Base-by-base conservation (phyloP, 1,284 basidiomycete genomes). In the Stygiomarasmius scandens region DNA sequence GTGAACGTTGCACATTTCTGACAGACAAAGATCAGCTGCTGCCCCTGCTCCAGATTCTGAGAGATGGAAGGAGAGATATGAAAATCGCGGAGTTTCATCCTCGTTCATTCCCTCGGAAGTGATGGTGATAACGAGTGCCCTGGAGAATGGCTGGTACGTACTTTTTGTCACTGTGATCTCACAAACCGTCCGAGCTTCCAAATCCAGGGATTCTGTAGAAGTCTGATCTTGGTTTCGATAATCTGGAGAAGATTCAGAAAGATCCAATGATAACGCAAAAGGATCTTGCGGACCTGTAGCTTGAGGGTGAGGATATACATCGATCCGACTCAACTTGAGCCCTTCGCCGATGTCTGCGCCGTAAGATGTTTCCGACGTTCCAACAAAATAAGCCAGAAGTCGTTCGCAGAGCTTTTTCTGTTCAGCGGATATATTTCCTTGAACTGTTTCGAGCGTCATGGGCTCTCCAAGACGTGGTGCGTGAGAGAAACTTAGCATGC, bases 1-100 rank as follows among this genome's bases (percentile, higher is more conserved):
- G 55, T 73, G 72, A 11, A 74, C 59, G 51, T 80, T 78, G 60
- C 75, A 75, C 77, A 80, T 78, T 58, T 78, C 77, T 78, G 47
- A 49, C 47, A 44, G 25, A 10, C 8, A 14, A 34, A 34, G 32
- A 14, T 34, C 32, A 34, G 32, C 32, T 34, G 32, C 14, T 8
- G 8, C 14, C 32, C 8, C 8, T 14, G 32, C 8, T 8, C 8
- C 8, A 34, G 32, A 8, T 41, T 5, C 8, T 12, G n/a, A 12
- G 16, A 41, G 38, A 41, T 19, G 14, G 14, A 41, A 19, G 16
- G 38, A 19, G 38, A 41, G 32, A 34, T 34, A 34, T 34, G 32
- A 34, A 34, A 34, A 34, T 8, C 32, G 32, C 32, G 32, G 32
- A 34, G 32, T 34, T 8, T 34, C 14, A 8, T 34, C 32, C 14